Percentiles rank a stretch among this genome's conserved stretches.
These are phyloP conservation scores for Volvox carteri DNA, from an alignment of 163 green algal species.

Conservation along the genomic window DNA sequence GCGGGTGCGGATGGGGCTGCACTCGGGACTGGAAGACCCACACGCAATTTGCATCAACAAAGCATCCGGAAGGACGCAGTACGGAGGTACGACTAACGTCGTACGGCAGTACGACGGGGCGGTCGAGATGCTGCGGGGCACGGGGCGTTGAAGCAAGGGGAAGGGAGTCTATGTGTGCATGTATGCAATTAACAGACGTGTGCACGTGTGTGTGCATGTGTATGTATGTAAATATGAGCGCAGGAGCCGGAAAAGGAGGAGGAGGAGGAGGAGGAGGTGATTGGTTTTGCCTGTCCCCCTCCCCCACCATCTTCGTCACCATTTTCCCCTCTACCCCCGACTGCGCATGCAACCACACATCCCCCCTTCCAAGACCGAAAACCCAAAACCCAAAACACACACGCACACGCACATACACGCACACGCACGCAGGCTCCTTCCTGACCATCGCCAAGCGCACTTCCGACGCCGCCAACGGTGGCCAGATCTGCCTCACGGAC, in stretches of 20 bases:
- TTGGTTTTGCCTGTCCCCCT: no score
- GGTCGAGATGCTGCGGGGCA: no score
- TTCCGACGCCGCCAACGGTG: conserved; percentile 55
- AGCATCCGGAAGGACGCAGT: conserved; percentile 45
- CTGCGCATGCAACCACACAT: not conserved
- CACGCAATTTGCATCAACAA: conserved; percentile 45
- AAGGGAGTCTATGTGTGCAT: no score
- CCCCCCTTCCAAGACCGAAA: no score
- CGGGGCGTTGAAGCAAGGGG: no score
- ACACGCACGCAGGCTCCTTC: conserved; percentile 25
- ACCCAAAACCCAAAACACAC: not conserved
- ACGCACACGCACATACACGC: not conserved
- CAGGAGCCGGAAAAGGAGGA: no score
- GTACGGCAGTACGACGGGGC: no score
- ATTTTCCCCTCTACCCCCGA: not conserved
- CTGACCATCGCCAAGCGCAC: conserved; percentile 49
- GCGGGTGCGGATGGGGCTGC: conserved; percentile 53
- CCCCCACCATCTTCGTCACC: not conserved
- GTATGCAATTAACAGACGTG: no score
- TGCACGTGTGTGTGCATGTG: no score
- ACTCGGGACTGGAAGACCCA: conserved; percentile 26
- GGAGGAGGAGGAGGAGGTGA: no score
- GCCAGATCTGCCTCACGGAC: conserved; percentile 58
- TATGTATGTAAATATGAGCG: no score
- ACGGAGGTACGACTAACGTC: conserved; percentile 41